Evolutionary conservation across 1,139 yeast genomes (phyloP).

Genomic region (Candida sp.): DNA sequence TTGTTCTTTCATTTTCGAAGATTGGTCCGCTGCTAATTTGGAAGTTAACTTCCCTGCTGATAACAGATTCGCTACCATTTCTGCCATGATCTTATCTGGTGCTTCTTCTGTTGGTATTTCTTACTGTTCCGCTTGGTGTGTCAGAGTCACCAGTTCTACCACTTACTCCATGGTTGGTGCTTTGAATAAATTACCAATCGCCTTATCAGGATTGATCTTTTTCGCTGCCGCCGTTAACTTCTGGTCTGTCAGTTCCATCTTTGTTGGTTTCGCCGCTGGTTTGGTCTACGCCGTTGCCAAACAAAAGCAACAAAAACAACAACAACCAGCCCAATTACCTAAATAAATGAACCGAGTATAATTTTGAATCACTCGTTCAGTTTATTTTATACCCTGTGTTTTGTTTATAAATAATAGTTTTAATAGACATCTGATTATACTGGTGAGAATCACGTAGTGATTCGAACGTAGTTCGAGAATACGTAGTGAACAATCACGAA

Average conservation of each 20-base stretch:
- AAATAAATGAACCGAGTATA: background rate
- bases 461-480: too few relatives aligned
- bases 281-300: conserved; percentile 92
- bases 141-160: conserved; percentile 96
- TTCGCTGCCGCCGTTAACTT: conserved; percentile 95
- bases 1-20: conserved; percentile 77
- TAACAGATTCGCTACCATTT: conserved; percentile 60
- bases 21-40: conserved; percentile 85
- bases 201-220: conserved; percentile 88
- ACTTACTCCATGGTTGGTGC: conserved; percentile 99
- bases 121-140: conserved; percentile 99
- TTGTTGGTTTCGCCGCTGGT: conserved; percentile 93
- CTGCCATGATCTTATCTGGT: conserved; percentile 91
- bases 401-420: background rate
- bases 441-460: too few relatives aligned
- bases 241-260: conserved; percentile 85
- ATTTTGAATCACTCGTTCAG: background rate
- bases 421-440: background rate
- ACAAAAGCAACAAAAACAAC: conserved; percentile 58
- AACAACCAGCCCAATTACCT: conserved; percentile 34
- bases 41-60: conserved; percentile 74
- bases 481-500: too few relatives aligned
- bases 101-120: conserved; percentile 94
- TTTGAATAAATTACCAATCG: conserved; percentile 95
- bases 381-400: background rate